These are phyloP conservation scores for Thielaviopsis musarum DNA, from an alignment of 2,329 filamentous ascomycete species.

Conservation along the genomic window DNA sequence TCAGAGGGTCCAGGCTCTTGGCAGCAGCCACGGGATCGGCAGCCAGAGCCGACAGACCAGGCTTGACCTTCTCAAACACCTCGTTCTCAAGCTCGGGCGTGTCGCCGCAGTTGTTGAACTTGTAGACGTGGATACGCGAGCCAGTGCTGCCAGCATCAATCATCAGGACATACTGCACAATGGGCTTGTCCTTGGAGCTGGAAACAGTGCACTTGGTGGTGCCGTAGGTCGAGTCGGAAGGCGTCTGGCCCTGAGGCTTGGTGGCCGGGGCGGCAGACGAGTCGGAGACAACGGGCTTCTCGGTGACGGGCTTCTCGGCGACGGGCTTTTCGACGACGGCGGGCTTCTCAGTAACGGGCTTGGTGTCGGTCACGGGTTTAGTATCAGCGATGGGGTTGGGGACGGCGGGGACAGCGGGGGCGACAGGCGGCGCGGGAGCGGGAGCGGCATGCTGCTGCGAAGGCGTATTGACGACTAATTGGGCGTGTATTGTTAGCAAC, in stretches of 20 bases:
- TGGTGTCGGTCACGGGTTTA: constrained; percentile 9
- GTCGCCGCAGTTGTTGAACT: constrained; percentile 88
- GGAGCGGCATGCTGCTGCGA: constrained; percentile 14
- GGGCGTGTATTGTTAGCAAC: not conserved
- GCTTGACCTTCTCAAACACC: constrained; percentile 83
- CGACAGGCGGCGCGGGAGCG: not conserved
- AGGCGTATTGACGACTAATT: constrained; percentile 11
- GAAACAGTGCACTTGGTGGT: constrained; percentile 68
- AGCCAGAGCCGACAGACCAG: constrained; percentile 75
- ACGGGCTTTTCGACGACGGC: not conserved
- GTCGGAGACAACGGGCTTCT: not conserved
- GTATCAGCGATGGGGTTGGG: constrained; percentile 7
- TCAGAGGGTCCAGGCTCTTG: constrained; percentile 70
- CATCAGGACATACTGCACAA: constrained; percentile 97
- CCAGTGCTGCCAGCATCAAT: constrained; percentile 96
- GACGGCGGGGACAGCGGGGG: not conserved
- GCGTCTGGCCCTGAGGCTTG: constrained; percentile 28
- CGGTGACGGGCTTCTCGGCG: not conserved
- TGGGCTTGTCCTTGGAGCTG: constrained; percentile 71
- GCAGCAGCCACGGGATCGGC: constrained; percentile 77
- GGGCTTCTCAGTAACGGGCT: constrained; percentile 6
- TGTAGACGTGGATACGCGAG: constrained; percentile 92
- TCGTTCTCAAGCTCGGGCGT: constrained; percentile 92
- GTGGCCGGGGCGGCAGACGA: constrained; percentile 1
- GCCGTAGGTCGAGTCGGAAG: constrained; percentile 44